A percentile compares a stretch with the other conserved stretches of the same genome.
Evolutionary conservation across 495 filamentous ascomycete species (phyloP).

Genomic region (Viridothelium virens): DNA sequence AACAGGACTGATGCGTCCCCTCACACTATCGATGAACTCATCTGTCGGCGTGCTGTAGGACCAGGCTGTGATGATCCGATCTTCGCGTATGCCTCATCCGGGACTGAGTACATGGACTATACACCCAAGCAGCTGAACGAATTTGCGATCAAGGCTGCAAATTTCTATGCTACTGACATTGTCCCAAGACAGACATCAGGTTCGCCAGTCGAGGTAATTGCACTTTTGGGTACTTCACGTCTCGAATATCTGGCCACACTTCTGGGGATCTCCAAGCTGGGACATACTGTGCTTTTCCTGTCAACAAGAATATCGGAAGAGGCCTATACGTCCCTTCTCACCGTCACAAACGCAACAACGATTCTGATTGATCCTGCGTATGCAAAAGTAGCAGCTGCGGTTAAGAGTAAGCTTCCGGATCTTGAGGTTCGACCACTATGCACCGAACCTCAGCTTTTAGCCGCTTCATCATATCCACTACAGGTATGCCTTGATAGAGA

Average conservation of each 20-base stretch:
- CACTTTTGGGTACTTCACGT: conserved; percentile 12
- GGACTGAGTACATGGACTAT: conserved; percentile 12
- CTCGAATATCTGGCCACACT: conserved; percentile 10
- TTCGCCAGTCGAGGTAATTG: conserved; percentile 2
- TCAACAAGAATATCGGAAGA: conserved; percentile 41
- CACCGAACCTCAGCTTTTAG: conserved; percentile 1
- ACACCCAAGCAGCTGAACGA: conserved; percentile 13
- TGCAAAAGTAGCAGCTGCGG: conserved; percentile 3
- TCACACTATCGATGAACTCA: conserved; percentile 13
- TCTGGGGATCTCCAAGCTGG: conserved; percentile 26
- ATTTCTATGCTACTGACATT: not conserved
- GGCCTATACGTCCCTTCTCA: conserved; percentile 39
- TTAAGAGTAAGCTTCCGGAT: conserved; percentile 9
- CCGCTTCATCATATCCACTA: not conserved
- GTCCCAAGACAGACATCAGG: conserved; percentile 6
- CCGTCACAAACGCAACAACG: conserved; percentile 27
- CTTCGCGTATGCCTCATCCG: conserved; percentile 3
- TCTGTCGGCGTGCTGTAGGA: conserved; percentile 7
- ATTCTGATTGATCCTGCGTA: conserved; percentile 10
- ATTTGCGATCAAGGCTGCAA: conserved; percentile 4
- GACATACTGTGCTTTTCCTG: conserved; percentile 42
- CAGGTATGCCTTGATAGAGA: not conserved
- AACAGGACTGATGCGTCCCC: no score
- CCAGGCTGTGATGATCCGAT: conserved; percentile 11
- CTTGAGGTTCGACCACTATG: conserved; percentile 7